A percentile compares a stretch with the other conserved stretches of the same genome.
These are phyloP conservation scores for Emergomyces pasteurianus DNA, from an alignment of 2,329 filamentous ascomycete genomes.

Conservation along the genomic window DNA sequence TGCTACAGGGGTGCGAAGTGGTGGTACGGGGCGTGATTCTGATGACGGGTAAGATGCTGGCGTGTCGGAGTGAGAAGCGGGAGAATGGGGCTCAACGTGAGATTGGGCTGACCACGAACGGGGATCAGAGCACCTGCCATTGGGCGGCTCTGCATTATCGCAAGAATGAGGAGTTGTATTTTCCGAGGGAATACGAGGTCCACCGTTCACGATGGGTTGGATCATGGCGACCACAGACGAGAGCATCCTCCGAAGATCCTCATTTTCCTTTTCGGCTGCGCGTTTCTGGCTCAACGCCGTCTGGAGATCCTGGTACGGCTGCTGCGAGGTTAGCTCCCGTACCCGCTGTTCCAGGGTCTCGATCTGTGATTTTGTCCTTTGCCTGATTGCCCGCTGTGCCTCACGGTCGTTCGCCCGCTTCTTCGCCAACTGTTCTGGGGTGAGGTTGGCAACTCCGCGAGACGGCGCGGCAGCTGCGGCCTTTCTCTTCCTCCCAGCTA, in stretches of 20 bases:
- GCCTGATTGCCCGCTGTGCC: conserved; percentile 72
- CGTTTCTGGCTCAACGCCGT: conserved; percentile 64
- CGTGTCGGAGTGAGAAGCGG: conserved; percentile 7
- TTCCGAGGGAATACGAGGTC: background rate
- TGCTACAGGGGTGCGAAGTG: conserved; percentile 4
- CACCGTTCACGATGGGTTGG: conserved; percentile 27
- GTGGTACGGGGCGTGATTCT: background rate
- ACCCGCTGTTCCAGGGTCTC: conserved; percentile 62
- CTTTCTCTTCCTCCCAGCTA: conserved; percentile 32
- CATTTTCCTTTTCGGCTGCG: conserved; percentile 64
- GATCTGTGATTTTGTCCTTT: conserved; percentile 70
- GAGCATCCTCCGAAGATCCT: conserved; percentile 60
- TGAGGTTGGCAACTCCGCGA: conserved; percentile 75
- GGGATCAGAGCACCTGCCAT: background rate
- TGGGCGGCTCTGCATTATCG: background rate
- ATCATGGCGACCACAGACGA: conserved; percentile 49
- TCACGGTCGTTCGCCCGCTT: conserved; percentile 88
- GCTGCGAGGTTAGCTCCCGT: conserved; percentile 61
- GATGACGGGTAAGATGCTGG: conserved; percentile 2
- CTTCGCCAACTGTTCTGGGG: conserved; percentile 74
- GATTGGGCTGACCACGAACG: conserved; percentile 1
- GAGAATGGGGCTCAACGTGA: conserved; percentile 5
- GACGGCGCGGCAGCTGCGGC: conserved; percentile 31
- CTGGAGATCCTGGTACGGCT: conserved; percentile 76
- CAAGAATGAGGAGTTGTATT: background rate